phyloP scores from a whole-genome alignment of 805 yeast species.

The Starmerella khaoyaiensis region DNA sequence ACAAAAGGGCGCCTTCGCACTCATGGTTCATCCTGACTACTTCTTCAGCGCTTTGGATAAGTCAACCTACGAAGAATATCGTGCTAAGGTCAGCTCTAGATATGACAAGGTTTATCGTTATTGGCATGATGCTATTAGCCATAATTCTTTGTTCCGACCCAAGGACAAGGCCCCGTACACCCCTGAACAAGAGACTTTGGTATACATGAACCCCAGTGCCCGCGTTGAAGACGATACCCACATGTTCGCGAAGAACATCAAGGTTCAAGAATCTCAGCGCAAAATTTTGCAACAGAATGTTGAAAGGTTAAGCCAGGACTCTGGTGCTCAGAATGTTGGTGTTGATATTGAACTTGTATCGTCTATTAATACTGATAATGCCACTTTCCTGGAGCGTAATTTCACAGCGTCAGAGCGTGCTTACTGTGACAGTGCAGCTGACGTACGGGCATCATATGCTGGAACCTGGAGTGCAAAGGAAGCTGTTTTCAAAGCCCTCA shows the following conservation, averaged over 20 bases:
- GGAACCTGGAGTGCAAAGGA: slow-evolving; percentile 99
- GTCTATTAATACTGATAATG: slow-evolving; percentile 73
- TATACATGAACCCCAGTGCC: slow-evolving; percentile 92
- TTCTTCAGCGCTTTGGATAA: slow-evolving; percentile 70
- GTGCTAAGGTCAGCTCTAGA: slow-evolving; percentile 57
- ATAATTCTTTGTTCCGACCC: slow-evolving; percentile 81
- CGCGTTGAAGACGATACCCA: slow-evolving; percentile 37
- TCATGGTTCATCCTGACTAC: slow-evolving; percentile 86
- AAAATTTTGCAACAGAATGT: slow-evolving; percentile 28
- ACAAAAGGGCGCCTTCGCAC: slow-evolving; percentile 97
- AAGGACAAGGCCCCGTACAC: slow-evolving; percentile 89
- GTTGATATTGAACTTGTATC: slow-evolving; percentile 89
- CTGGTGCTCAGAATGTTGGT: slow-evolving; percentile 57
- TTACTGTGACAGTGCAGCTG: slow-evolving; percentile 64
- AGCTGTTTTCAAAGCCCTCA: slow-evolving; percentile 93
- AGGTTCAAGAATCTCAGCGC: slow-evolving; percentile 21
- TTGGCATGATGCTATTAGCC: slow-evolving; percentile 88
- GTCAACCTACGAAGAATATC: slow-evolving; percentile 58
- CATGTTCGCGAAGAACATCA: slow-evolving; percentile 14
- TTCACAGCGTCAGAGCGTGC: slow-evolving; percentile 69
- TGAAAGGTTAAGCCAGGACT: slow-evolving; percentile 27
- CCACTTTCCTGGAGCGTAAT: slow-evolving; percentile 82
- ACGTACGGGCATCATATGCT: slow-evolving; percentile 79
- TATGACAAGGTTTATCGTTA: slow-evolving; percentile 84
- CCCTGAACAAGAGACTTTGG: slow-evolving; percentile 75